Evolutionary conservation across 192 early-diverging fungal species (phyloP).

Genomic region (Coemansia sp.): DNA sequence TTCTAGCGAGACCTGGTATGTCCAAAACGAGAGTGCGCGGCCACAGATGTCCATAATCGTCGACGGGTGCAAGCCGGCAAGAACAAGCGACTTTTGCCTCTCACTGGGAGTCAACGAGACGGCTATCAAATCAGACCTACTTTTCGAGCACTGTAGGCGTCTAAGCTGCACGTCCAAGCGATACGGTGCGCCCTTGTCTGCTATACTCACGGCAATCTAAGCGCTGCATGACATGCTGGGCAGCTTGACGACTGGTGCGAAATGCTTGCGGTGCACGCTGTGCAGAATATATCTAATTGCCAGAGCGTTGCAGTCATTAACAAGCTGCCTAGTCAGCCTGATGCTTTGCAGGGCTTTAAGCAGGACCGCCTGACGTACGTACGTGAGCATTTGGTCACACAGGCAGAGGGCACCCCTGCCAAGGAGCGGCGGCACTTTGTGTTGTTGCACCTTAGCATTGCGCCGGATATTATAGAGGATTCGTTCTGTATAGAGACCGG

Average conservation of each 20-base stretch:
- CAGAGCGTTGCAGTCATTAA: too few relatives aligned
- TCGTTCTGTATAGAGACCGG: too few relatives aligned
- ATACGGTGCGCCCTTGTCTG: not conserved
- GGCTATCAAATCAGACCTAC: constrained; percentile 50
- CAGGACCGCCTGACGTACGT: too few relatives aligned
- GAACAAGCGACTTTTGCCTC: constrained; percentile 59
- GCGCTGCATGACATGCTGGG: constrained; percentile 56
- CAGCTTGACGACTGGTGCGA: constrained; percentile 53
- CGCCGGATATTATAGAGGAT: not conserved
- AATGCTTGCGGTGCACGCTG: constrained; percentile 50
- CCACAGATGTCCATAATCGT: constrained; percentile 60
- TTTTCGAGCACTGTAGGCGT: constrained; percentile 18
- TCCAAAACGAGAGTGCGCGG: constrained; percentile 59
- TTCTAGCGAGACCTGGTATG: constrained; percentile 62
- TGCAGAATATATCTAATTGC: constrained; percentile 61
- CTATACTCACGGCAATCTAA: constrained; percentile 48
- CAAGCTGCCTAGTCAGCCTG: too few relatives aligned
- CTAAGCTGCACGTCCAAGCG: not conserved
- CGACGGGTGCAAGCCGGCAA: constrained; percentile 61
- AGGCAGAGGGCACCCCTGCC: constrained; percentile 41
- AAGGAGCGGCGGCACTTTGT: constrained; percentile 38
- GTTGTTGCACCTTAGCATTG: constrained; percentile 40
- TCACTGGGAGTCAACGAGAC: constrained; percentile 56
- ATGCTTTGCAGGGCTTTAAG: too few relatives aligned
- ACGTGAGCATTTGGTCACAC: constrained; percentile 66